Evolutionary conservation across 2,329 filamentous ascomycete species (phyloP).

Genomic region (Fusarium sp.): DNA sequence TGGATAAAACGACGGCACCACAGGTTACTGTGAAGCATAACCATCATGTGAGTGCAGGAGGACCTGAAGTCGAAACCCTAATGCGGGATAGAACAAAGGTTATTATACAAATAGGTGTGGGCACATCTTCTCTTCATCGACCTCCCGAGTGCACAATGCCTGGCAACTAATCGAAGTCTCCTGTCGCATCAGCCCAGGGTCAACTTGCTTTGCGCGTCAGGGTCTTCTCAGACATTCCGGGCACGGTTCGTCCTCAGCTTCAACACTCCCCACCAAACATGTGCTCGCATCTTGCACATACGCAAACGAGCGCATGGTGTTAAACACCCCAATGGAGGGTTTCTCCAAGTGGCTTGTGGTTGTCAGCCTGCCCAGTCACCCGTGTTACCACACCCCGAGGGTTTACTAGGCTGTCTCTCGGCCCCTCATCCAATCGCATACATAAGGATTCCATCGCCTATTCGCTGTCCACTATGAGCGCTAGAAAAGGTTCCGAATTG

Average conservation of each 20-base stretch:
- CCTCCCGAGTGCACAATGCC: not conserved
- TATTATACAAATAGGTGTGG: conserved; percentile 3
- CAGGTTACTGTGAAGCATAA: not conserved
- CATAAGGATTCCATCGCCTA: not conserved
- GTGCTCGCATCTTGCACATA: not conserved
- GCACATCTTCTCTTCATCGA: not conserved
- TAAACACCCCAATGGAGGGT: not conserved
- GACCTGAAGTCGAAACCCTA: not conserved
- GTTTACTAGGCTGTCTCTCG: not conserved
- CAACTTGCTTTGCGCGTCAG: conserved; percentile 26
- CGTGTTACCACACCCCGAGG: conserved; percentile 7
- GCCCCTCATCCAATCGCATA: conserved; percentile 1
- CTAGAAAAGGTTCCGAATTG: conserved; percentile 15
- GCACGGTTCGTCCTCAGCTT: conserved; percentile 17
- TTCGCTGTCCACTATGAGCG: not conserved
- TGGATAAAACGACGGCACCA: not conserved
- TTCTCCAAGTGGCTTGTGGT: not conserved
- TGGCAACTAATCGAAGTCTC: not conserved
- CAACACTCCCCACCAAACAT: not conserved
- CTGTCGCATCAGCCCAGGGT: conserved; percentile 1
- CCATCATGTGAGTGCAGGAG: not conserved
- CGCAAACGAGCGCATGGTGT: not conserved
- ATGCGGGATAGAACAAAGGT: not conserved
- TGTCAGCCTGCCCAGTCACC: conserved; percentile 12
- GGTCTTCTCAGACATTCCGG: conserved; percentile 30